Evolutionary conservation across 2,329 filamentous ascomycete genomes (phyloP).

Genomic region (Diaporthe destruens): DNA sequence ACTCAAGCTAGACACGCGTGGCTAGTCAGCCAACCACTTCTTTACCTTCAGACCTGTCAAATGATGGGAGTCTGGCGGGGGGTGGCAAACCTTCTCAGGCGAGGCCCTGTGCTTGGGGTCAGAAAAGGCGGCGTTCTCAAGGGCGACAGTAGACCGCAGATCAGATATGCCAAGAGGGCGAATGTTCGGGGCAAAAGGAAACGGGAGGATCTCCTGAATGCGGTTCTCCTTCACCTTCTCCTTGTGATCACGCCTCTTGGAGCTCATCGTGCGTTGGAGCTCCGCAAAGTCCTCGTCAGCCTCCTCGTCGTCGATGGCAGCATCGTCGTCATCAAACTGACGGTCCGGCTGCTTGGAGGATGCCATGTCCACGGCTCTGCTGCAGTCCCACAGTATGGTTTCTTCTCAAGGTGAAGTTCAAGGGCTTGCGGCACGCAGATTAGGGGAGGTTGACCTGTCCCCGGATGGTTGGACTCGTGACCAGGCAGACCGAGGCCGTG

Average conservation of each 20-base stretch:
- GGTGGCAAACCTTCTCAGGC: constrained; percentile 63
- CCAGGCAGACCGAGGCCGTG: constrained; percentile 29
- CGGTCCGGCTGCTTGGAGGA: constrained; percentile 13
- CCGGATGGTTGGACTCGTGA: constrained; percentile 23
- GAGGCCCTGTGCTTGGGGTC: constrained; percentile 63
- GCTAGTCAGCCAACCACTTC: constrained; percentile 30
- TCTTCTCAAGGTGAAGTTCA: not conserved
- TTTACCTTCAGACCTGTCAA: not conserved
- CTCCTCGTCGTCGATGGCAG: constrained; percentile 49
- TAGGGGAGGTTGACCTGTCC: not conserved
- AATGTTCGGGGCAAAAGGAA: constrained; percentile 79
- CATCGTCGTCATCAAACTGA: constrained; percentile 42
- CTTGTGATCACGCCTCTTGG: constrained; percentile 54
- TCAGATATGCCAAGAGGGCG: constrained; percentile 78
- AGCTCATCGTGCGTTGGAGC: constrained; percentile 56
- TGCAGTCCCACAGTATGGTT: not conserved
- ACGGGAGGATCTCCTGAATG: constrained; percentile 62
- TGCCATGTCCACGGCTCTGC: constrained; percentile 14
- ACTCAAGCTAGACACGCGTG: constrained; percentile 71
- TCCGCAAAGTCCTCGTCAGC: constrained; percentile 49
- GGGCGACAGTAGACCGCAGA: constrained; percentile 68
- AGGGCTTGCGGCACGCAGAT: not conserved
- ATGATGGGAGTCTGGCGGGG: not conserved
- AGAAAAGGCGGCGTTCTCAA: constrained; percentile 68
- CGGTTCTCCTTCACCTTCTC: constrained; percentile 49